A percentile compares a stretch with the other conserved stretches of the same genome.
These are phyloP conservation scores for Dactylellina haptotyla DNA, from an alignment of 2,329 filamentous ascomycete species.

Conservation along the genomic window DNA sequence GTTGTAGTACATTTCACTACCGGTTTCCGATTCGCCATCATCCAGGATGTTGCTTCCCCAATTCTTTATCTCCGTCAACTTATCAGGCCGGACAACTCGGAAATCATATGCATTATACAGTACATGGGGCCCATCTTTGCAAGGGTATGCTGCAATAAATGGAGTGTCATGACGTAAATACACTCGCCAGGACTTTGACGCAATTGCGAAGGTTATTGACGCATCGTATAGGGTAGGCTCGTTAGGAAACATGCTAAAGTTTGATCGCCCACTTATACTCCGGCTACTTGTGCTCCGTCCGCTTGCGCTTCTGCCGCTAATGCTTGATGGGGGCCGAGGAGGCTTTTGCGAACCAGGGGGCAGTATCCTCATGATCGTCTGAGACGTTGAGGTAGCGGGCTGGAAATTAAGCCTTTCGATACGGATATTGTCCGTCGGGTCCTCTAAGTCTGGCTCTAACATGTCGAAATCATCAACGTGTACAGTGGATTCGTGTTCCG, in stretches of 20 bases:
- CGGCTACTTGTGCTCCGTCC: slow-evolving; percentile 51
- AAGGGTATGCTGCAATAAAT: slow-evolving; percentile 75
- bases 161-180: slow-evolving; percentile 72
- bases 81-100: slow-evolving; percentile 70
- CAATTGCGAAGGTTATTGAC: slow-evolving; percentile 72
- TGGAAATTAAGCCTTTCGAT: slow-evolving; percentile 74
- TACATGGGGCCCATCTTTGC: slow-evolving; percentile 72
- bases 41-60: slow-evolving; percentile 67
- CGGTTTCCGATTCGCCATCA: slow-evolving; percentile 53
- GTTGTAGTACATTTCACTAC: slow-evolving; percentile 59
- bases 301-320: slow-evolving; percentile 39
- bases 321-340: slow-evolving; percentile 40
- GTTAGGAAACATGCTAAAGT: slow-evolving; percentile 41
- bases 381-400: slow-evolving; percentile 31
- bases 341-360: slow-evolving; percentile 38
- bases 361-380: slow-evolving; percentile 50
- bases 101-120: slow-evolving; percentile 78
- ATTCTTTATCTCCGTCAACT: slow-evolving; percentile 72
- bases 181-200: slow-evolving; percentile 70
- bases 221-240: slow-evolving; percentile 66
- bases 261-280: slow-evolving; percentile 41
- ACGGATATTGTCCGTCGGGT: slow-evolving; percentile 73
- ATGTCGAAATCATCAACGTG: slow-evolving; percentile 75
- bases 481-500: slow-evolving; percentile 68
- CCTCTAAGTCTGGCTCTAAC: slow-evolving; percentile 68